A percentile compares a stretch with the other conserved stretches of the same genome.
Evolutionary conservation across 2,329 filamentous ascomycete species (phyloP).

Genomic region (Alternaria consortialis): DNA sequence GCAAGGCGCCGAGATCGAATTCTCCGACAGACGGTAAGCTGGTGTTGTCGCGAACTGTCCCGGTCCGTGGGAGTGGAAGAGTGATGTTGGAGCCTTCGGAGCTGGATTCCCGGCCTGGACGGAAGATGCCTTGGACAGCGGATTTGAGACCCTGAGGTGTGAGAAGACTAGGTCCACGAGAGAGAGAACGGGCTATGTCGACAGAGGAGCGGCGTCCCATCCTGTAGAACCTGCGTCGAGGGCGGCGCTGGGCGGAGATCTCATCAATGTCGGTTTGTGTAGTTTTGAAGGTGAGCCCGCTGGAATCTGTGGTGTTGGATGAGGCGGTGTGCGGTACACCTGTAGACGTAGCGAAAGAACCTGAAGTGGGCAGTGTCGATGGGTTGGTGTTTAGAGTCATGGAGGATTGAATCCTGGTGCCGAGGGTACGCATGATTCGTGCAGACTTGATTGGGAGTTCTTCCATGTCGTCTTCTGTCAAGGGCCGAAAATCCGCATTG

Average conservation of each 20-base stretch:
- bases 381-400: slow-evolving; percentile 9
- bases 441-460: slow-evolving; percentile 50
- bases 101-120: slow-evolving; percentile 38
- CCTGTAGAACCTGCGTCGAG: slow-evolving; percentile 42
- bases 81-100: slow-evolving; percentile 47
- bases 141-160: slow-evolving; percentile 38
- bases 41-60: slow-evolving; percentile 29
- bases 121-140: slow-evolving; percentile 44
- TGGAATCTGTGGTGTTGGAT: slow-evolving; percentile 29
- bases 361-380: slow-evolving; percentile 18
- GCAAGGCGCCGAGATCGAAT: slow-evolving; percentile 39
- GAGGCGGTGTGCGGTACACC: slow-evolving; percentile 24
- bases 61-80: slow-evolving; percentile 38
- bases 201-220: slow-evolving; percentile 34
- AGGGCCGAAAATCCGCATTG: slow-evolving; percentile 44
- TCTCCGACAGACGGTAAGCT: slow-evolving; percentile 24
- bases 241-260: slow-evolving; percentile 32
- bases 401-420: slow-evolving; percentile 15
- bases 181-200: slow-evolving; percentile 32
- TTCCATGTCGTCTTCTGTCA: slow-evolving; percentile 43
- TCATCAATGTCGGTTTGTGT: slow-evolving; percentile 43
- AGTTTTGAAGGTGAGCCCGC: slow-evolving; percentile 41
- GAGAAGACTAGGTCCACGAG: slow-evolving; percentile 23
- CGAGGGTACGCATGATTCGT: slow-evolving; percentile 47
- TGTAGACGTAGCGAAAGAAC: slow-evolving; percentile 19